These are phyloP conservation scores for Forsythia suspensa DNA, from an alignment of 257 asterid species.

Conservation along the genomic window DNA sequence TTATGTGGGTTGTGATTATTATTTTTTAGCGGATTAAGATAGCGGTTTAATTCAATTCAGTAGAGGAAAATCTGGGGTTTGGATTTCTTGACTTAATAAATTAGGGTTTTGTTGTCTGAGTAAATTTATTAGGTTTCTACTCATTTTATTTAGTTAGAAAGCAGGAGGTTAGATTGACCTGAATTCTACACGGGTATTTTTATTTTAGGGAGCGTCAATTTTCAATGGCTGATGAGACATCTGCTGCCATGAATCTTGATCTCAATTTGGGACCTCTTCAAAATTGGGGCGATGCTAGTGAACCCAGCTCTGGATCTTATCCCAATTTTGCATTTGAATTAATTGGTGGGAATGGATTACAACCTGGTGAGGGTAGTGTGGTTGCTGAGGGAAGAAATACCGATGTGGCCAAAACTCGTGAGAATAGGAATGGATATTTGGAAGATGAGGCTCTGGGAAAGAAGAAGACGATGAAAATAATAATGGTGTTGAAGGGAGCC, in stretches of 20 bases:
- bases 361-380: slow-evolving; percentile 76
- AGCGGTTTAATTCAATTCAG: not conserved
- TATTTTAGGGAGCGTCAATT: slow-evolving; percentile 15
- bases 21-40: too few relatives aligned
- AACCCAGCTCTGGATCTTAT: slow-evolving; percentile 37
- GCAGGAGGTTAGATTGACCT: not conserved
- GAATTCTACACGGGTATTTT: not conserved
- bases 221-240: slow-evolving; percentile 66
- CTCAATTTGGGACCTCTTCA: slow-evolving; percentile 87
- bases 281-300: slow-evolving; percentile 48
- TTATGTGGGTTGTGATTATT: not conserved
- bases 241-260: slow-evolving; percentile 76
- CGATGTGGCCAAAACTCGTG: slow-evolving; percentile 49
- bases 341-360: slow-evolving; percentile 49
- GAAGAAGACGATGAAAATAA: slow-evolving; percentile 58
- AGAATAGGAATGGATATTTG: slow-evolving; percentile 41
- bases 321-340: slow-evolving; percentile 64
- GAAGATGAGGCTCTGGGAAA: slow-evolving; percentile 53
- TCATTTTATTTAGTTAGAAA: not conserved
- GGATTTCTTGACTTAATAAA: not conserved
- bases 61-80: not conserved
- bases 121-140: not conserved
- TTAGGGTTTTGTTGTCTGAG: slow-evolving; percentile 17
- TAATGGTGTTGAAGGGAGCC: slow-evolving; percentile 62
- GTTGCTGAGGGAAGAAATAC: slow-evolving; percentile 44